Percentiles rank a stretch among this genome's conserved stretches.
Evolutionary conservation across 805 yeast species (phyloP).

Genomic region (Nematodospora valgi): DNA sequence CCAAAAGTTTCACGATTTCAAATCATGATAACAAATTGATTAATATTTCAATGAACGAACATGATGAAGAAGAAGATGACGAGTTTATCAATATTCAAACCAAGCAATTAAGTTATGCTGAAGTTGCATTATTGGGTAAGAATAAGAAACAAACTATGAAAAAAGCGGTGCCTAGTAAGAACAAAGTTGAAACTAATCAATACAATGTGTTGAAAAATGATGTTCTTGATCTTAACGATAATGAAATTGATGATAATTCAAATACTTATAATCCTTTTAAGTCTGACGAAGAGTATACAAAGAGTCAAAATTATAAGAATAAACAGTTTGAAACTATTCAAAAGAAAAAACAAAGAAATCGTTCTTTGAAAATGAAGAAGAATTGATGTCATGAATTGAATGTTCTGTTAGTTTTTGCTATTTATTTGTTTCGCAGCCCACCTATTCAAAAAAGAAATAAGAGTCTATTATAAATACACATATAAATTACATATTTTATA

Average conservation of each 20-base stretch:
- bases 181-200: constrained; percentile 12
- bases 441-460: too few relatives aligned
- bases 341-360: constrained; percentile 16
- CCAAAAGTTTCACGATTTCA: constrained; percentile 28
- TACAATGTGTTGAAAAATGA: constrained; percentile 14
- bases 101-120: constrained; percentile 41
- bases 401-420: too few relatives aligned
- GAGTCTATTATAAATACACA: too few relatives aligned
- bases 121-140: constrained; percentile 34
- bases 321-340: constrained; percentile 18
- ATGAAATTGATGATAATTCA: constrained; percentile 11
- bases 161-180: constrained; percentile 10
- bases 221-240: constrained; percentile 12
- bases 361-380: too few relatives aligned
- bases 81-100: constrained; percentile 36
- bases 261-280: constrained; percentile 10
- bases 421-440: too few relatives aligned
- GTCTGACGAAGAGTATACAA: constrained; percentile 8
- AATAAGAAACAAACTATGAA: constrained; percentile 17
- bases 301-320: constrained; percentile 8
- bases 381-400: too few relatives aligned
- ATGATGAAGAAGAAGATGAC: constrained; percentile 15
- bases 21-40: constrained; percentile 25
- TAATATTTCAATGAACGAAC: constrained; percentile 33
- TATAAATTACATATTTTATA: too few relatives aligned